Percentiles rank a stretch among this genome's conserved stretches.
These are phyloP conservation scores for Biancaea sappan DNA, from an alignment of 306 rosid species.

Conservation along the genomic window DNA sequence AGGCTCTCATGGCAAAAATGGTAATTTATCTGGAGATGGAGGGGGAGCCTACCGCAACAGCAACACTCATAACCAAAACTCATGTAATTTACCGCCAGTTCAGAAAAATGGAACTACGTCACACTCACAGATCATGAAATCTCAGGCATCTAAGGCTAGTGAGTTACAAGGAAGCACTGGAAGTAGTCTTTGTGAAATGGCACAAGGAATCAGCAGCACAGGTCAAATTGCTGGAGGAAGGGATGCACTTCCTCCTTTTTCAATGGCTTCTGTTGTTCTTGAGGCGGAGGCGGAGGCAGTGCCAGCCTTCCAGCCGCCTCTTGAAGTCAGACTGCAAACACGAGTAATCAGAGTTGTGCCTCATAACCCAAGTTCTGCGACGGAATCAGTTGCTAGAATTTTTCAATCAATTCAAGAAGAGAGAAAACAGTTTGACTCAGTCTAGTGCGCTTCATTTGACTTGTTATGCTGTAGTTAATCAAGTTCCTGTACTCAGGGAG, in stretches of 20 bases:
- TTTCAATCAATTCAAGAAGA: constrained; percentile 70
- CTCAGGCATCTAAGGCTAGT: constrained; percentile 41
- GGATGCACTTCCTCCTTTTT: constrained; percentile 43
- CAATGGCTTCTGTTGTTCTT: constrained; percentile 15
- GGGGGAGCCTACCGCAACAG: constrained; percentile 24
- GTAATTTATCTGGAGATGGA: constrained; percentile 30
- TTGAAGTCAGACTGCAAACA: constrained; percentile 28
- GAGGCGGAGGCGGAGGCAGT: constrained; percentile 37
- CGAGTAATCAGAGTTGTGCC: constrained; percentile 71
- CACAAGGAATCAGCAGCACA: background rate
- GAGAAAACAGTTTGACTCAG: constrained; percentile 50
- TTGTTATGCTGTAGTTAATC: background rate
- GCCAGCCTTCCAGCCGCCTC: constrained; percentile 34
- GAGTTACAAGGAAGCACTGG: constrained; percentile 55
- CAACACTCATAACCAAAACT: constrained; percentile 39
- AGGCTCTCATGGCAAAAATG: constrained; percentile 20
- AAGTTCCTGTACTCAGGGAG: background rate
- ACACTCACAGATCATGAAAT: constrained; percentile 13
- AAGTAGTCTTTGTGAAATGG: constrained; percentile 44
- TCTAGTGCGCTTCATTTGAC: background rate
- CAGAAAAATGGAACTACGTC: constrained; percentile 30
- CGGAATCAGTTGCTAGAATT: constrained; percentile 71
- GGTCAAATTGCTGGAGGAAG: constrained; percentile 31
- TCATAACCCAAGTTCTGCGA: constrained; percentile 60
- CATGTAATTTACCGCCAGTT: constrained; percentile 36